A percentile compares a stretch with the other conserved stretches of the same genome.
These are phyloP conservation scores for Fusarium albosuccineum DNA, from an alignment of 2,329 filamentous ascomycete genomes.

Conservation along the genomic window DNA sequence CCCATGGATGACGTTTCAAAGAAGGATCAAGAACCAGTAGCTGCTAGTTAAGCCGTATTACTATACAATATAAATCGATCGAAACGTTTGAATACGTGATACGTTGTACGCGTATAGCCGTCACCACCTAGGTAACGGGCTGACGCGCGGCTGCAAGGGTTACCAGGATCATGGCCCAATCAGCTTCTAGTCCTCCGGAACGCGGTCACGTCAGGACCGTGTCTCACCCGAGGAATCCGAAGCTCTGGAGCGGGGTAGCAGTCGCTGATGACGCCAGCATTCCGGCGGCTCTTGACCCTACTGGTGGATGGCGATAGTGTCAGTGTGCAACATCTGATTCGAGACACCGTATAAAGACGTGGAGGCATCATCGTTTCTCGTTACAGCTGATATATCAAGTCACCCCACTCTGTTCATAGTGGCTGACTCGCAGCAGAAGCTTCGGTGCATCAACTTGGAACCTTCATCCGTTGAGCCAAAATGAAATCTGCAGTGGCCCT, in stretches of 20 bases:
- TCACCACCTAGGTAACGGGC: not conserved
- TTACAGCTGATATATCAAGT: no score
- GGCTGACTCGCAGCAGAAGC: not conserved
- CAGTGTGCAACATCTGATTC: slow-evolving; percentile 15
- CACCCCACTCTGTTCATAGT: not conserved
- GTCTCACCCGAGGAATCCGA: slow-evolving; percentile 24
- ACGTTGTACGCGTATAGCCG: slow-evolving; percentile 28
- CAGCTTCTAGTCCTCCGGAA: not conserved
- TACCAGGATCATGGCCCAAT: not conserved
- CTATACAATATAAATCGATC: no score
- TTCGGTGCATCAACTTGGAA: not conserved
- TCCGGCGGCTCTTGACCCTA: slow-evolving; percentile 6
- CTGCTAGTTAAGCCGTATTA: slow-evolving; percentile 5
- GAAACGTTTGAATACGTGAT: no score
- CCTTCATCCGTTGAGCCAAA: not conserved
- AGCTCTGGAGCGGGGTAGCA: slow-evolving; percentile 25
- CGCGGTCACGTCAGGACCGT: slow-evolving; percentile 28
- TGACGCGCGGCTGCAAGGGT: slow-evolving; percentile 19
- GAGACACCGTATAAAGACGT: slow-evolving; percentile 14
- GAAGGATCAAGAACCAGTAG: slow-evolving; percentile 13
- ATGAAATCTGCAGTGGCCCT: slow-evolving; percentile 40
- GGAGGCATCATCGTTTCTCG: slow-evolving; percentile 27
- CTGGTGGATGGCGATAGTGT: slow-evolving; percentile 5
- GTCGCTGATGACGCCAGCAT: slow-evolving; percentile 38
- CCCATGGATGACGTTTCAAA: slow-evolving; percentile 15